These are phyloP conservation scores for Citrus trifoliata DNA, from an alignment of 345 rosid species.

Conservation along the genomic window DNA sequence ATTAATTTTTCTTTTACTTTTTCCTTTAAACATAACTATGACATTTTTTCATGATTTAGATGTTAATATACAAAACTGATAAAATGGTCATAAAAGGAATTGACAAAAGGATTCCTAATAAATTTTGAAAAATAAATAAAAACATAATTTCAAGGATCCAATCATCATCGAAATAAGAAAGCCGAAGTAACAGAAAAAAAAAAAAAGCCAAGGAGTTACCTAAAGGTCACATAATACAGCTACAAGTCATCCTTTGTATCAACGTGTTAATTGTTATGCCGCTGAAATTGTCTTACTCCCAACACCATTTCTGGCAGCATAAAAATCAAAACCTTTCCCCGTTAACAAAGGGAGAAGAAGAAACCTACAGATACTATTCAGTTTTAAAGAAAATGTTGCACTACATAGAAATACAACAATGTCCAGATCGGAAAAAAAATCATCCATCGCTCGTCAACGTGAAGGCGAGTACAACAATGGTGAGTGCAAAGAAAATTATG, in stretches of 20 bases:
- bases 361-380: background rate
- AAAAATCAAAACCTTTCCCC: background rate
- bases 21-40: too few relatives aligned
- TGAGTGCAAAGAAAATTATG: constrained; percentile 51
- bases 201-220: too few relatives aligned
- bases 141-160: background rate
- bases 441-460: constrained; percentile 81
- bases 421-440: background rate
- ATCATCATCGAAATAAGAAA: background rate
- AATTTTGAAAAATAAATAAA: background rate
- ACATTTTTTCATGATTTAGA: too few relatives aligned
- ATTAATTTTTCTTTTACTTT: too few relatives aligned
- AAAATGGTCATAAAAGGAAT: too few relatives aligned
- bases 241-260: background rate
- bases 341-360: background rate
- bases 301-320: background rate
- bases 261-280: background rate
- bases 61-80: too few relatives aligned
- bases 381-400: background rate
- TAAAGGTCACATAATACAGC: background rate
- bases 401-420: background rate
- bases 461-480: constrained; percentile 66
- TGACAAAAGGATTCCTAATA: too few relatives aligned
- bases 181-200: too few relatives aligned
- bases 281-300: background rate